Conservation (phyloP, 1,284 basidiomycete species). For the Paramarasmius palmivorus region DNA sequence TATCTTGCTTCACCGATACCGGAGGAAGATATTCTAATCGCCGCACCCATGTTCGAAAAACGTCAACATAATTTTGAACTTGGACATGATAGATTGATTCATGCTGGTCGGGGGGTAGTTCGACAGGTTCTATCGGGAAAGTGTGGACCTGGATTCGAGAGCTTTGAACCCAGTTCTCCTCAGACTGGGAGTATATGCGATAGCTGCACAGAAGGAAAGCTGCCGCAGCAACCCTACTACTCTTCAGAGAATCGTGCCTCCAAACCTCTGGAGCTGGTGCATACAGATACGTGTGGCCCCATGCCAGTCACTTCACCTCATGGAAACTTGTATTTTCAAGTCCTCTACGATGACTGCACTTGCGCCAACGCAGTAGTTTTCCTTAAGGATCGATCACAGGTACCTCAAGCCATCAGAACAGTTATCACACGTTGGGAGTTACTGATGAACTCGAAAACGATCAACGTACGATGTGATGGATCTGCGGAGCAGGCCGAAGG, state of each 20-base stretch:
- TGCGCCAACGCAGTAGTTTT: neutral
- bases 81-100: neutral
- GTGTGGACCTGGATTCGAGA: neutral
- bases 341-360: constrained; percentile 3
- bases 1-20: neutral
- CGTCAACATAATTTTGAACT: neutral
- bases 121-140: neutral
- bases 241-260: neutral
- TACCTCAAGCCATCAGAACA: neutral
- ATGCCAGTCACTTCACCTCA: neutral
- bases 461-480: neutral
- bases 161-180: neutral
- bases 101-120: neutral
- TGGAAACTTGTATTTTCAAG: neutral
- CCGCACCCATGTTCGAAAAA: neutral
- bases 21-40: neutral
- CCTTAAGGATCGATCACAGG: neutral
- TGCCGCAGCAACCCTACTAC: neutral
- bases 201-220: neutral
- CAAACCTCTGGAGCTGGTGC: constrained; percentile 3
- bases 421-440: neutral
- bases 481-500: neutral
- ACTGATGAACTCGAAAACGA: neutral
- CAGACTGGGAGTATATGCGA: neutral
- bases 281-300: constrained; percentile 11